phyloP scores from a whole-genome alignment of 1,284 basidiomycete genomes.

The Cystobasidiaceae sp. region DNA sequence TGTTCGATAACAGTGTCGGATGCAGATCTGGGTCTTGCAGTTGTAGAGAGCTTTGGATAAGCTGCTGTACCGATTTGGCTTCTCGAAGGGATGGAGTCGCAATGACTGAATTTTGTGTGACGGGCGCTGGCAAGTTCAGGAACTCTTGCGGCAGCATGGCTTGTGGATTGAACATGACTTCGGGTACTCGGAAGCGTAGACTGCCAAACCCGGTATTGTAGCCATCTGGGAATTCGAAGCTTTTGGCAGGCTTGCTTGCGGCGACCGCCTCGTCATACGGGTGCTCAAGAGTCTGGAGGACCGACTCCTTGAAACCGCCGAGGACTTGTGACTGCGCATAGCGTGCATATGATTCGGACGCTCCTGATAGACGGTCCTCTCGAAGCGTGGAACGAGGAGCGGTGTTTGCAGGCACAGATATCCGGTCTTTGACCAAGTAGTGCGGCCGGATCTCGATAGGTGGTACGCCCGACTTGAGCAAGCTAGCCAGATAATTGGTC shows the following conservation, averaged over 20 bases:
- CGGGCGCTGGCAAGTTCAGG: constrained; percentile 43
- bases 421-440: constrained; percentile 74
- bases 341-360: constrained; percentile 69
- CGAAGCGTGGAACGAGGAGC: background rate
- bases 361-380: constrained; percentile 47
- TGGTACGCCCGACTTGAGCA: constrained; percentile 43
- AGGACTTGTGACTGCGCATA: constrained; percentile 83
- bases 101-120: constrained; percentile 39
- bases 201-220: constrained; percentile 78
- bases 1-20: constrained; percentile 80
- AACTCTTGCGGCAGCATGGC: constrained; percentile 63
- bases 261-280: constrained; percentile 75
- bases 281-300: constrained; percentile 74
- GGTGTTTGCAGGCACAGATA: constrained; percentile 32
- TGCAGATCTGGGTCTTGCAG: constrained; percentile 88
- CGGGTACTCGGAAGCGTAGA: constrained; percentile 78
- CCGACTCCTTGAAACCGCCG: constrained; percentile 88
- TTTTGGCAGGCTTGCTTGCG: constrained; percentile 51
- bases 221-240: constrained; percentile 94
- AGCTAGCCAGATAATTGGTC: constrained; percentile 39
- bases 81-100: constrained; percentile 59
- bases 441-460: constrained; percentile 59
- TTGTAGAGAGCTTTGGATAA: constrained; percentile 73
- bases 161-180: constrained; percentile 80
- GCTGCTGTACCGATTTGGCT: constrained; percentile 59